Base-by-base conservation (phyloP, 202 grass and related monocot species). In the Carex arenaria region DNA sequence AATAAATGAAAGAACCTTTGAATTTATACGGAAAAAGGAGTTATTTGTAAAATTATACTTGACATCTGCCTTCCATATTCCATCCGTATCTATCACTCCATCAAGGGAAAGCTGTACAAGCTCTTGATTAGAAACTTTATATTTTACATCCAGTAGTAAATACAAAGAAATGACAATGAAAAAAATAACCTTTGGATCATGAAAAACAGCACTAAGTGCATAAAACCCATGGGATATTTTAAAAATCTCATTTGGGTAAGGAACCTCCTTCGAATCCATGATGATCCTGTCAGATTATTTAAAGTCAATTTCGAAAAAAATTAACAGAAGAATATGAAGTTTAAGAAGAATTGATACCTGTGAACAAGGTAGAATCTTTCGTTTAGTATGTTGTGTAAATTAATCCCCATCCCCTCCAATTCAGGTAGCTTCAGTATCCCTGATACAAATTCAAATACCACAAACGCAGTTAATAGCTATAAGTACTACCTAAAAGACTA, bases 131-230 rank as follows among this genome's bases (percentile, higher is more conserved):
- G 42, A 52, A 71, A 38, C n/a, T 51, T 17, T n/a, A n/a, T n/a
- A 26, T 26, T 26, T 3, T 71, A 30, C 10, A 56, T 38, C 23
- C 3, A 64, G 23, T 81, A 10, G 8, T 65, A 51, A 56, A 18
- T 15, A 8, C 12, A 30, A 8, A 26, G 61, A 10, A 23, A 22
- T 26, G n/a, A 49, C 9, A 72, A 57, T 49, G 69, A 38, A 60
- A 14, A n/a, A 60, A 22, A 40, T 38, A 88, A 95, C 95, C 93
- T 82, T 89, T 38, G 85, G 88, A 62, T 93, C 82, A 18, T 89
- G 3, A 81, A 85, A 95, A 79, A 81, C 86, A 70, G 91, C 93
- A 17, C 89, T 88, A 60, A 98, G 95, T 14, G 92, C 89, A 52
- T 98, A 98, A 55, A 43, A 74, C n/a, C 82, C 71, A 18, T 72